These are phyloP conservation scores for Pulveroboletus sp. DNA, from an alignment of 768 basidiomycete genomes.

Conservation along the genomic window DNA sequence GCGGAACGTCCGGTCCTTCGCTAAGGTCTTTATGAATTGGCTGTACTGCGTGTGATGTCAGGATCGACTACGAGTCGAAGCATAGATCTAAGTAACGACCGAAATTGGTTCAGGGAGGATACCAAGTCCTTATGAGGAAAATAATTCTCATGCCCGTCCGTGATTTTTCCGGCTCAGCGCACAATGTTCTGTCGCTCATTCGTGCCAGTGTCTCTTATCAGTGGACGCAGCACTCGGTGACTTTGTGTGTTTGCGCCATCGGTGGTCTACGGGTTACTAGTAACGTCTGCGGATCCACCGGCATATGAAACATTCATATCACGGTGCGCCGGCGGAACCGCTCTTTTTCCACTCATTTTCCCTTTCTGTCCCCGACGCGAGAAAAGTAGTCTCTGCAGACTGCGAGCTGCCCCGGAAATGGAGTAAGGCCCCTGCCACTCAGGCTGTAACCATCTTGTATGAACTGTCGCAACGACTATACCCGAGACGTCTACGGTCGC, in stretches of 20 bases:
- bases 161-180: too few species aligned
- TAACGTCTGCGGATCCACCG: not conserved
- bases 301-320: conserved; percentile 6
- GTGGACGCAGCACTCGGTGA: too few species aligned
- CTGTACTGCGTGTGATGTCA: too few species aligned
- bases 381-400: too few species aligned
- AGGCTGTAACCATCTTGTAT: not conserved
- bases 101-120: too few species aligned
- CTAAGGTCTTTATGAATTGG: too few species aligned
- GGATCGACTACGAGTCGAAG: too few species aligned
- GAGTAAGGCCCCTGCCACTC: not conserved
- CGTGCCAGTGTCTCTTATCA: not conserved
- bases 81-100: too few species aligned
- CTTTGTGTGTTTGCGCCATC: not conserved
- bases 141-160: too few species aligned
- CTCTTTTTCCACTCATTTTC: not conserved
- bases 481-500: not conserved
- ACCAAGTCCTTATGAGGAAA: too few species aligned
- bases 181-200: not conserved
- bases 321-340: not conserved
- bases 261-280: not conserved
- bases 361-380: not conserved
- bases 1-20: not conserved
- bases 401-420: not conserved
- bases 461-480: not conserved